Evolutionary conservation across 805 yeast genomes (phyloP), one percentile per base, ranked within the genome.

Genomic region (Spathaspora arborariae): DNA sequence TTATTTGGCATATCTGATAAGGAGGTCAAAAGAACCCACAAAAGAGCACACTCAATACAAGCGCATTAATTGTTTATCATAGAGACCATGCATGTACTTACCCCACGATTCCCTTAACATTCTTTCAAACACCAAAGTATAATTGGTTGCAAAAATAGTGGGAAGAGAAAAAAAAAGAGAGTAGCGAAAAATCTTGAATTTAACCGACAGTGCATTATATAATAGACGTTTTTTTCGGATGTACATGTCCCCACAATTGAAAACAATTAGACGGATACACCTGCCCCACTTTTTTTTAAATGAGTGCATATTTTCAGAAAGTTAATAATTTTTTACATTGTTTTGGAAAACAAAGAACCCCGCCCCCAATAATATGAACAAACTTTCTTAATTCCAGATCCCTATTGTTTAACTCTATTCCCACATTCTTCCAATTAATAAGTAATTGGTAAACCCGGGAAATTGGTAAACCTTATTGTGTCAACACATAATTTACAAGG

Each of bases 351-450:
- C 35, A 30, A 30, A 24, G 18, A 13, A 30, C 35, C 35, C 35
- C 35, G 35, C 35, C 35, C 35, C 35, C 35, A 30, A 30, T 30
- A 30, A 30, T 30, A n/a, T 30, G 35, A 30, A 30, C 35, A 30
- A 30, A n/a, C 16, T 4, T 13, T 30, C 16, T 16, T 30, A 30
- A 30, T 30, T 30, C 18, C 15, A 30, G 16, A 13, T 27, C 33
- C n/a, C 15, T 27, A 27, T 11, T 27, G 15, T 27, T 27, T 27
- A 22, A 9, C 15, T 27, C 18, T 30, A 10, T 13, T 30, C 18
- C 35, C 35, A 13, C n/a, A 6, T 15, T n/a, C 18, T 3, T 15
- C 18, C 4, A 30, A 16, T 4, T 30, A 30, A 3, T 30, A 4
- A 3, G 35, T 15, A 13, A 13, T 30, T 30, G 35, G 18, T 7